Evolutionary conservation across 2,329 filamentous ascomycete genomes (phyloP).

Genomic region (Fusarium siculi): DNA sequence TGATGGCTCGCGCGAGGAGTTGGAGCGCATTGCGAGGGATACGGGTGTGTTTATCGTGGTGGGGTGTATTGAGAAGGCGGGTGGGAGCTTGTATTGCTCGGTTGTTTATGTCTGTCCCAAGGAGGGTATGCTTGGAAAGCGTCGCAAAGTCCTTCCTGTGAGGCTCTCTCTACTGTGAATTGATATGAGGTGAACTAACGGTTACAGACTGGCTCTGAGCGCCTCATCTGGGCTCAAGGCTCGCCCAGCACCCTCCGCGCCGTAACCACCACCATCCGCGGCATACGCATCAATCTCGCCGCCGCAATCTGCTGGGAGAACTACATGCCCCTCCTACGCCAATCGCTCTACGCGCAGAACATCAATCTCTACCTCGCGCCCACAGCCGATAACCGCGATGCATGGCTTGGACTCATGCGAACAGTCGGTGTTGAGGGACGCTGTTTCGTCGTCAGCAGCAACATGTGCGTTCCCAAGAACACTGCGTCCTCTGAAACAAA

Average conservation of each 20-base stretch:
- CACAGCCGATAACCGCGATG: conserved; percentile 84
- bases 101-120: conserved; percentile 84
- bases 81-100: conserved; percentile 85
- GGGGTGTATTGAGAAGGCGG: conserved; percentile 81
- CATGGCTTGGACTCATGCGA: conserved; percentile 85
- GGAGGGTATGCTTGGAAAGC: conserved; percentile 80
- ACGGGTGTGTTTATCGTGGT: conserved; percentile 85
- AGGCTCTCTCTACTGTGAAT: conserved; percentile 37
- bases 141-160: conserved; percentile 91
- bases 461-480: conserved; percentile 74
- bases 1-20: conserved; percentile 76
- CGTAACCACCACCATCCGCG: conserved; percentile 81
- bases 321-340: conserved; percentile 90
- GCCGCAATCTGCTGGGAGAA: conserved; percentile 97
- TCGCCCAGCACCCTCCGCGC: conserved; percentile 81
- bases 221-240: conserved; percentile 90
- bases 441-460: conserved; percentile 86
- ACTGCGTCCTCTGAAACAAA: not conserved
- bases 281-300: conserved; percentile 81
- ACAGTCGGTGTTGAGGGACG: conserved; percentile 85
- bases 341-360: conserved; percentile 87
- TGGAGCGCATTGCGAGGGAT: conserved; percentile 80
- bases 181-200: not conserved
- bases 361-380: conserved; percentile 92
- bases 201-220: conserved; percentile 76